Evolutionary conservation across 257 asterid species (phyloP).

Genomic region (Paraleonurus japonicus): DNA sequence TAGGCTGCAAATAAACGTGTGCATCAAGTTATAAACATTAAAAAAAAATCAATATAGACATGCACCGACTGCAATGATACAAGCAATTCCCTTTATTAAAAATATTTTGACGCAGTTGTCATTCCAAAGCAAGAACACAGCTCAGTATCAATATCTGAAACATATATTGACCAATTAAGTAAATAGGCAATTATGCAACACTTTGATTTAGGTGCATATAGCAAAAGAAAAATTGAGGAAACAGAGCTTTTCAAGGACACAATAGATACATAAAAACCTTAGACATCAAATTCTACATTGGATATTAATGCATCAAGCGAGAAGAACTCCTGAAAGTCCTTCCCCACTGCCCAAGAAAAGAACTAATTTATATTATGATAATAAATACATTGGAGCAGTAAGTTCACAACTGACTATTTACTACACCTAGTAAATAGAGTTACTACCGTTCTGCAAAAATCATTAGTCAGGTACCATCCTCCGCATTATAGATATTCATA

Average conservation of each 20-base stretch:
- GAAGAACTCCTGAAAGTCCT: background rate
- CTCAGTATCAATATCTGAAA: background rate
- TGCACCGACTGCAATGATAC: background rate
- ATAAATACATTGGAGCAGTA: background rate
- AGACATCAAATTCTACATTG: background rate
- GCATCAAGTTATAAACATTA: conserved; percentile 5
- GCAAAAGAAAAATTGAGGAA: background rate
- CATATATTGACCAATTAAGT: conserved; percentile 1
- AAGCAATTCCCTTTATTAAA: background rate
- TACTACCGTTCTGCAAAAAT: background rate
- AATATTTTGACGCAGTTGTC: background rate
- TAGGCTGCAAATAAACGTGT: conserved; percentile 53
- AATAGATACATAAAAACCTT: background rate
- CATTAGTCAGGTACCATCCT: background rate
- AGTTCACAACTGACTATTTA: background rate
- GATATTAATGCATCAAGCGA: background rate
- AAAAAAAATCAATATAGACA: background rate
- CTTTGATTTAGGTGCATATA: background rate
- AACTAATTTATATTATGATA: background rate
- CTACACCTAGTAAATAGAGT: background rate
- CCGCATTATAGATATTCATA: background rate
- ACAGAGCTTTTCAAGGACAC: background rate
- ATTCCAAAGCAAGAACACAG: conserved; percentile 19
- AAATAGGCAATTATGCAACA: background rate
- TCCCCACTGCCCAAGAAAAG: background rate